Conservation (phyloP, 1,139 yeast species). For the Yamadazyma spencermartinsiae region DNA sequence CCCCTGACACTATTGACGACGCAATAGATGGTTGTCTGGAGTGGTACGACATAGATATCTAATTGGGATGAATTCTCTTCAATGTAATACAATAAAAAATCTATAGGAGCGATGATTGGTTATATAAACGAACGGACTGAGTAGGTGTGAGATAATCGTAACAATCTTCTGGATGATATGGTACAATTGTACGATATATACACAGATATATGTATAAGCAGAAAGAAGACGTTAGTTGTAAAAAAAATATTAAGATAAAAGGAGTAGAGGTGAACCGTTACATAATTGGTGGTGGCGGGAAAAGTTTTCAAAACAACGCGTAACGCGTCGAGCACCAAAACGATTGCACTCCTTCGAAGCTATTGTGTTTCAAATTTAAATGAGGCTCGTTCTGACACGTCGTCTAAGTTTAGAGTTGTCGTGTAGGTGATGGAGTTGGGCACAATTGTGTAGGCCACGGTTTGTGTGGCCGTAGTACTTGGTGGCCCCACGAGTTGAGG, state of each 20-base stretch:
- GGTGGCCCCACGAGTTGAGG: too few relatives aligned
- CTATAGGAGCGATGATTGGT: too few relatives aligned
- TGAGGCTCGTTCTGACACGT: background rate
- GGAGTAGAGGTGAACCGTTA: conserved; percentile 9
- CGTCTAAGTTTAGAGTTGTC: too few relatives aligned
- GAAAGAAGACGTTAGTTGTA: conserved; percentile 4
- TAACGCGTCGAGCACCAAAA: conserved; percentile 14
- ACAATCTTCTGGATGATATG: background rate
- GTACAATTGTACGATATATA: background rate
- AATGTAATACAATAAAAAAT: too few relatives aligned
- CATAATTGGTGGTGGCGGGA: background rate
- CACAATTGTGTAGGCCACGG: too few relatives aligned
- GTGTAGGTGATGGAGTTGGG: too few relatives aligned
- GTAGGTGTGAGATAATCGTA: background rate
- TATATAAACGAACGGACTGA: conserved; percentile 5
- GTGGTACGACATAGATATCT: conserved; percentile 31
- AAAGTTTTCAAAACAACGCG: conserved; percentile 15
- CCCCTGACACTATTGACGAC: conserved; percentile 32
- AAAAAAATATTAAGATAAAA: conserved; percentile 13
- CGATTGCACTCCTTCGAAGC: conserved; percentile 12
- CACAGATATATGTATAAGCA: background rate
- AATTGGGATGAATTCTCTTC: too few relatives aligned
- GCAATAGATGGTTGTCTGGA: conserved; percentile 44
- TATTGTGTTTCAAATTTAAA: conserved; percentile 1
- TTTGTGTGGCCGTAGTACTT: too few relatives aligned